Evolutionary conservation across 2,329 filamentous ascomycete species (phyloP), one percentile per base, ranked within the genome.

Genomic region (Escovopsis sp.): DNA sequence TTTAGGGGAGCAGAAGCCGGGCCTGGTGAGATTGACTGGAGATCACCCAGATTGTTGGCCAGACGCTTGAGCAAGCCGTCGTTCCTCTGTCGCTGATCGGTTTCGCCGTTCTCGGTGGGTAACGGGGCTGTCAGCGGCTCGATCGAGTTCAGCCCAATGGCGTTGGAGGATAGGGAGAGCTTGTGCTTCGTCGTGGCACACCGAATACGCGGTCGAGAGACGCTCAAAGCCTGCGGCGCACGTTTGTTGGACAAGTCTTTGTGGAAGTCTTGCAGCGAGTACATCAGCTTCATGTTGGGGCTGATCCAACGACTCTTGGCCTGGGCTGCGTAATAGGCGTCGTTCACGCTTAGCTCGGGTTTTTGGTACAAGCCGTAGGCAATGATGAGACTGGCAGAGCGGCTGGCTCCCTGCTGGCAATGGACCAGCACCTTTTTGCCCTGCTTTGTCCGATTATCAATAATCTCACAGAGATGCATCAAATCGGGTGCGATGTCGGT

Each of bases 221-320:
- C 31, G 7, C 37, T 60, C 47, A 71, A 65, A 25, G 59, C 62
- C 13, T 64, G 58, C 1, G 62, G 52, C 4, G 61, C 46, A 48
- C 63, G 71, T 57, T 66, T 74, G 53, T 67, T 71, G 1, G 68
- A 61, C 3, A 80, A 57, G 39, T 79, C 67, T 53, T 80, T 80
- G 50, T 80, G 76, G 55, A 88, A 89, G 53, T 89, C 84, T 57
- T 88, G 84, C 38, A 93, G 65, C 50, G 85, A 87, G 68, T 91
- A 91, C 71, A 93, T 87, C 50, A 93, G 68, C 50, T 84, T 84
- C 85, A 93, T 93, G 59, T 93, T 93, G 0, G 84, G 84, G 44
- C 84, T 87, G 51, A 93, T 89, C 84, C 85, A 93, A 54, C 72
- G 77, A 59, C 84, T 91, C 62, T 82, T 82, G 41, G 75, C 71